A percentile compares a stretch with the other conserved stretches of the same genome.
Evolutionary conservation across 164 flowering plant species (phyloP).

Genomic region (Nelumbo lutea): DNA sequence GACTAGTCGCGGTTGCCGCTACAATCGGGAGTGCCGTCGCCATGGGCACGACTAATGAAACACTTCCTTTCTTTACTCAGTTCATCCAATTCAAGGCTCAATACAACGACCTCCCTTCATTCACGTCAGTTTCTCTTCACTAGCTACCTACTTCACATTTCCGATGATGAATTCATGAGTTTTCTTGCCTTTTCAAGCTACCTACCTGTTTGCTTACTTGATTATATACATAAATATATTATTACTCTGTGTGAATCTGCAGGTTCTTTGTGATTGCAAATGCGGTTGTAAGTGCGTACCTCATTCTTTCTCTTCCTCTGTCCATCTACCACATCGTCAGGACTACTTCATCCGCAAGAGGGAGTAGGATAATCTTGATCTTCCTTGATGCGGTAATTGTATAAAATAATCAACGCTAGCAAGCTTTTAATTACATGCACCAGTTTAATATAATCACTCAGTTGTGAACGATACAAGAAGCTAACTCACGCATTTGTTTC

Average conservation of each 20-base stretch:
- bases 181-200: no score
- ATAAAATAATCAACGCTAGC: no score
- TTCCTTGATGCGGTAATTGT: constrained; percentile 53
- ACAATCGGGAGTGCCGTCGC: constrained; percentile 47
- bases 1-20: constrained; percentile 38
- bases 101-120: constrained; percentile 45
- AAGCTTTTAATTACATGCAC: no score
- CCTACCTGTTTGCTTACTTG: no score
- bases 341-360: constrained; percentile 21
- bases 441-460: no score
- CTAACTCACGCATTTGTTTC: no score
- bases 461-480: no score
- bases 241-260: neutral
- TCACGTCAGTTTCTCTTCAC: constrained; percentile 17
- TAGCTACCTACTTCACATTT: no score
- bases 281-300: constrained; percentile 45
- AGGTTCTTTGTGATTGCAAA: constrained; percentile 76
- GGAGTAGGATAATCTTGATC: constrained; percentile 42
- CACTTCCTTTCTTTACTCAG: constrained; percentile 46
- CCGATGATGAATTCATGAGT: no score
- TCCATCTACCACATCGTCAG: constrained; percentile 52
- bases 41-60: constrained; percentile 54
- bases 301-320: constrained; percentile 45
- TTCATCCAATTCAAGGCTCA: constrained; percentile 35
- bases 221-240: no score